Percentiles rank a stretch among this genome's conserved stretches.
Conservation (phyloP, 306 rosid species). For the Cucumis cinereus region DNA sequence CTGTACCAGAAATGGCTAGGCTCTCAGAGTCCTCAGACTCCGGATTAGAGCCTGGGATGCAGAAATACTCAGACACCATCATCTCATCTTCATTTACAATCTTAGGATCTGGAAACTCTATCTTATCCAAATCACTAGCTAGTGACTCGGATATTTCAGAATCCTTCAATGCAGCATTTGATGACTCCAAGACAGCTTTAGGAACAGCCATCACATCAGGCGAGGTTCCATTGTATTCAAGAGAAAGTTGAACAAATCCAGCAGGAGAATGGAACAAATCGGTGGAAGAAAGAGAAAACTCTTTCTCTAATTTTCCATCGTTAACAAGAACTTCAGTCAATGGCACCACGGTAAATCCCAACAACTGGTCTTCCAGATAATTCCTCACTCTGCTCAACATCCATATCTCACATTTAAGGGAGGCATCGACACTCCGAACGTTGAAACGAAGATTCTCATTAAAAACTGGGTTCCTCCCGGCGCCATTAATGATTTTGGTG, state of each 20-base stretch:
- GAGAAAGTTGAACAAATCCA: constrained; percentile 69
- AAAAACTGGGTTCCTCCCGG: constrained; percentile 87
- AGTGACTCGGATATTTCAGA: constrained; percentile 25
- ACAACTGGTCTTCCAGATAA: constrained; percentile 89
- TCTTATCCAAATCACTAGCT: constrained; percentile 52
- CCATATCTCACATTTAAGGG: constrained; percentile 91
- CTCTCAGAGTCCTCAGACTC: constrained; percentile 59
- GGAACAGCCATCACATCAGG: constrained; percentile 59
- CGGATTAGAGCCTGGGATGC: constrained; percentile 38
- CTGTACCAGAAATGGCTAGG: constrained; percentile 37
- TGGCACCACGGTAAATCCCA: constrained; percentile 84
- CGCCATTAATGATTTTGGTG: constrained; percentile 89
- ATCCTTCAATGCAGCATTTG: constrained; percentile 15
- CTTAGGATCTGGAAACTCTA: constrained; percentile 86
- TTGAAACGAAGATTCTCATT: constrained; percentile 55
- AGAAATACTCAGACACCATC: constrained; percentile 82
- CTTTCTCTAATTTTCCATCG: constrained; percentile 70
- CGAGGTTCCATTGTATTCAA: constrained; percentile 46
- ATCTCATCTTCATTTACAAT: constrained; percentile 66
- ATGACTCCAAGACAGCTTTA: constrained; percentile 12
- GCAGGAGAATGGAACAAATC: constrained; percentile 90
- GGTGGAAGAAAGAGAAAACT: constrained; percentile 85
- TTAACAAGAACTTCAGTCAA: constrained; percentile 53
- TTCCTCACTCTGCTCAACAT: constrained; percentile 94
- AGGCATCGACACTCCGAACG: constrained; percentile 44